phyloP scores from a whole-genome alignment of 192 early-diverging fungal genomes.

The Umbelopsis sp. region DNA sequence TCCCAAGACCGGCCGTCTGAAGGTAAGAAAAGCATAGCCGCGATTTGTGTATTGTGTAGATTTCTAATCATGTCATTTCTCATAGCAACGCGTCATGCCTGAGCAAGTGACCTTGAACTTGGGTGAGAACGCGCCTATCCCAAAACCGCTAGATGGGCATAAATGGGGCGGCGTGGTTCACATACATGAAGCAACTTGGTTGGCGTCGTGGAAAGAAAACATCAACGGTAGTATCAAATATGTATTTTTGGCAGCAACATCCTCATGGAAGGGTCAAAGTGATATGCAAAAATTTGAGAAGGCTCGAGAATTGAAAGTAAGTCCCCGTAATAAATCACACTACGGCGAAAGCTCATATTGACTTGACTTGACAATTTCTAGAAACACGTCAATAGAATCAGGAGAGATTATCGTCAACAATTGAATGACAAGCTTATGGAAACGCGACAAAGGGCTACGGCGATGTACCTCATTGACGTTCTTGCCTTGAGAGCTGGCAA shows the following conservation, averaged over 20 bases:
- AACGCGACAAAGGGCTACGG: slow-evolving; percentile 88
- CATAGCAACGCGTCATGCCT: slow-evolving; percentile 77
- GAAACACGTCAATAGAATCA: slow-evolving; percentile 76
- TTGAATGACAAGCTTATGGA: slow-evolving; percentile 82
- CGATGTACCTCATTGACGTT: slow-evolving; percentile 94
- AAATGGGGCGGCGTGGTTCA: slow-evolving; percentile 85
- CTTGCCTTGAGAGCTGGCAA: slow-evolving; percentile 96
- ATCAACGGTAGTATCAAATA: slow-evolving; percentile 94
- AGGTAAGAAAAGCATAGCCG: slow-evolving; percentile 47
- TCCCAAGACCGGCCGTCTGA: slow-evolving; percentile 91
- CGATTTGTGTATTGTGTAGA: background rate
- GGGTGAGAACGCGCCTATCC: slow-evolving; percentile 73
- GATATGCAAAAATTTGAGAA: slow-evolving; percentile 97
- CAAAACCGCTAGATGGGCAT: slow-evolving; percentile 86
- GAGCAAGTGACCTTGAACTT: slow-evolving; percentile 96
- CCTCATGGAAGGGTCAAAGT: slow-evolving; percentile 94
- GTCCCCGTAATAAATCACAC: background rate
- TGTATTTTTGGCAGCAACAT: slow-evolving; percentile 91
- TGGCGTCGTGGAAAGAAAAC: slow-evolving; percentile 99
- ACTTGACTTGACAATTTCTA: slow-evolving; percentile 20
- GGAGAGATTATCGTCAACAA: slow-evolving; percentile 75
- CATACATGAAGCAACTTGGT: slow-evolving; percentile 93
- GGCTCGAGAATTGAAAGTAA: slow-evolving; percentile 81
- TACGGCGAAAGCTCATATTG: background rate
- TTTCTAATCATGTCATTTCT: background rate